Evolutionary conservation across 1,139 yeast species (phyloP), one percentile per base, ranked within the genome.

Genomic region (Yamadazyma songkhlaensis): DNA sequence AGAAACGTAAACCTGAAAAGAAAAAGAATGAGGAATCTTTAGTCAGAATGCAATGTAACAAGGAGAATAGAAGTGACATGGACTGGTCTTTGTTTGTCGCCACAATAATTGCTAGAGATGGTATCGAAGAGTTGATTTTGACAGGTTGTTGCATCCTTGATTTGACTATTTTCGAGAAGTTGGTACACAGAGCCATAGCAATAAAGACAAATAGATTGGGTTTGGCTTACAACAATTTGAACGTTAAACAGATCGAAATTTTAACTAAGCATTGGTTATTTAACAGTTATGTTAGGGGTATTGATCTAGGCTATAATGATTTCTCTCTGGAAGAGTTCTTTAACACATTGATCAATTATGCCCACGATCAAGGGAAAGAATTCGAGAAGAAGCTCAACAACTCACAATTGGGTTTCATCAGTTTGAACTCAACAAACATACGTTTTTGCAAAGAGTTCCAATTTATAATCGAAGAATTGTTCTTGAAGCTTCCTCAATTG

Each of bases 31-130:
- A 55, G 29, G 68, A 62, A 14, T 60, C 52, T 4, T 46, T 69
- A 6, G 54, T 44, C 2, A 64, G 89, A 51, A 84, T 84, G 94
- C 54, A 55, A 13, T 72, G 81, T 46, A 78, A 79, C 47, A 55
- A 60, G 40, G 75, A 75, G 12, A 74, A 80, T 43, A 64, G 94
- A 48, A 69, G 81, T 7, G 90, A 83, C 42, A 79, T 81, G 82
- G 85, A 84, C 51, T 84, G 94, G 94, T 67, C 81, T 15, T 59
- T 84, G 31, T 66, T 84, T 44, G 79, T 81, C 3, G 90, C 89
- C 1, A 73, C 89, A 0, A 54, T 84, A 9, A 76, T 82, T 10
- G 79, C 80, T 2, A 65, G 87, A 45, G 83, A 81, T 25, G 90
- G 90, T 22, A 67, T 84, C n/a, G 87, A 80, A 39, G 90, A 83